phyloP scores from a whole-genome alignment of 768 basidiomycete genomes.

The Suillus placidus region DNA sequence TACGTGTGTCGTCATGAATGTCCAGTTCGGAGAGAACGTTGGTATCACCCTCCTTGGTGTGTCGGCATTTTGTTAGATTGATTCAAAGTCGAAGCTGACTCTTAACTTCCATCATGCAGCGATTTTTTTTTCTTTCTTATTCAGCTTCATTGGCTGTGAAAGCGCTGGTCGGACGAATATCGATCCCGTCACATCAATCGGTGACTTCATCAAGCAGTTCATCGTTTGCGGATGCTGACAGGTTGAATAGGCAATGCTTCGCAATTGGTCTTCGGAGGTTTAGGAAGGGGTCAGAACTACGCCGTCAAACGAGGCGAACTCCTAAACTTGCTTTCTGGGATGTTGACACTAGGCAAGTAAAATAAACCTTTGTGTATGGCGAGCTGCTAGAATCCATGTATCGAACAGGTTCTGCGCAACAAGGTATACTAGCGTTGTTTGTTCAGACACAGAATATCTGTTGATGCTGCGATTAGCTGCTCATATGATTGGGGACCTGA shows the following conservation, averaged over 20 bases:
- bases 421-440: background rate
- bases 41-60: constrained; percentile 8
- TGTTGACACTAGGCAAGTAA: constrained; percentile 7
- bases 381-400: background rate
- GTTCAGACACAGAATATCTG: background rate
- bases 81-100: background rate
- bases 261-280: constrained; percentile 64
- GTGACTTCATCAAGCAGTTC: constrained; percentile 13
- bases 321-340: constrained; percentile 6
- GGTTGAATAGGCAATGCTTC: constrained; percentile 39
- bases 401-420: constrained; percentile 5
- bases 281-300: constrained; percentile 47
- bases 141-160: constrained; percentile 67
- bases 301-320: constrained; percentile 2
- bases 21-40: constrained; percentile 56
- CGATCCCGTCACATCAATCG: constrained; percentile 58
- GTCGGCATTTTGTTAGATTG: background rate
- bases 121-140: constrained; percentile 59
- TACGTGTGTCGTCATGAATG: constrained; percentile 53
- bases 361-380: background rate
- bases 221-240: background rate
- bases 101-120: constrained; percentile 25
- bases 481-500: constrained; percentile 65
- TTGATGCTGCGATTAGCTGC: constrained; percentile 30
- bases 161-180: constrained; percentile 58